Evolutionary conservation across 2,329 filamentous ascomycete genomes (phyloP), one percentile per base, ranked within the genome.

Genomic region (Orbilia javanica): DNA sequence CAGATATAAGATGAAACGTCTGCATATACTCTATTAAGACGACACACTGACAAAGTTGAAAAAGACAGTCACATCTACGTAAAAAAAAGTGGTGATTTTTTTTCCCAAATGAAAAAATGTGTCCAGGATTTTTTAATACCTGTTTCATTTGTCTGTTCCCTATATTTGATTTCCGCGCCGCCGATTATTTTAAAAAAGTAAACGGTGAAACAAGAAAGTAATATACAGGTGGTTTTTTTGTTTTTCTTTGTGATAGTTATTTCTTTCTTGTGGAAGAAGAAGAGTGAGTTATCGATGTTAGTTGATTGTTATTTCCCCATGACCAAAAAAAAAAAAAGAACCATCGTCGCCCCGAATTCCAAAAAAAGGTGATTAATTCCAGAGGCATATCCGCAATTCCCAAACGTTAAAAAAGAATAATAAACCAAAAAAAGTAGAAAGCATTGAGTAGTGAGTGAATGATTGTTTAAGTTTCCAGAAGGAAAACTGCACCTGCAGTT

Each of bases 191-290:
- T 34, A 34, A 34, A 34, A 39, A 50, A 34, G 60, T 52, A 62
- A 65, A 52, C 39, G 70, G 31, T n/a, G n/a, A n/a, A n/a, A n/a
- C 52, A 46, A 74, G 52, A 55, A 68, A 52, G 70, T 74, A 74
- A 74, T 74, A 74, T 74, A 74, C 70, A 74, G 62, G 31, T 62
- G 55, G 31, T 8, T 71, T 15, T 22, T 70, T 48, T 70, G n/a
- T n/a, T n/a, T n/a, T n/a, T n/a, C n/a, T n/a, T 53, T 52, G 18
- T 50, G 13, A 36, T 36, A 11, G 7, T 62, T 7, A 25, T 39
- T 71, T 22, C 20, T 15, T 31, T 50, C n/a, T 29, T 4, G 15
- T 20, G 18, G 42, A 44, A 44, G 42, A 44, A 44, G 3, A 44
- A 44, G 11, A 18, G 20, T 1, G 20, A 34, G 1, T n/a, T 31